A percentile compares a stretch with the other conserved stretches of the same genome.
Evolutionary conservation across 495 filamentous ascomycete genomes (phyloP).

Genomic region (Extremus antarcticus): DNA sequence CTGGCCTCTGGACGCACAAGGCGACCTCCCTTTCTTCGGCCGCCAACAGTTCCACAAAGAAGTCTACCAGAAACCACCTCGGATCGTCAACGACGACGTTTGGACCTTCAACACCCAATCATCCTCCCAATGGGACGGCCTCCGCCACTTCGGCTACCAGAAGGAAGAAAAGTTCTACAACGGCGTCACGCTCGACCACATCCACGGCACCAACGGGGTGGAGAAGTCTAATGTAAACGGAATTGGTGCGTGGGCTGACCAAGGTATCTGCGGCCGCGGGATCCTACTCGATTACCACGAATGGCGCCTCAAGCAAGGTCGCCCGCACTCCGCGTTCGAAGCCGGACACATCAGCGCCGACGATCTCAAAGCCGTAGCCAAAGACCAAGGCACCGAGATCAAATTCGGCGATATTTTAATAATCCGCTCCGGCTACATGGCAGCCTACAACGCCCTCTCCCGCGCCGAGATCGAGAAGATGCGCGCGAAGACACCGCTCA

Average conservation of each 20-base stretch:
- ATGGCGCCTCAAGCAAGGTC: constrained; percentile 23
- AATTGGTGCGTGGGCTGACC: constrained; percentile 37
- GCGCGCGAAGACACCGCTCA: constrained; percentile 27
- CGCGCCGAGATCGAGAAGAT: constrained; percentile 27
- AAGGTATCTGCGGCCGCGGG: constrained; percentile 36
- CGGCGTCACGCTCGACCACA: constrained; percentile 44
- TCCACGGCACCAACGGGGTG: constrained; percentile 34
- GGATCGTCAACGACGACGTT: constrained; percentile 32
- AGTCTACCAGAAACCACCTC: constrained; percentile 26
- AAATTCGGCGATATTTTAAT: constrained; percentile 47
- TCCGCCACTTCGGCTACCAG: constrained; percentile 26
- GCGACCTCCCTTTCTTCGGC: constrained; percentile 28
- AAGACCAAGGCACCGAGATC: constrained; percentile 38
- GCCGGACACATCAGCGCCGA: constrained; percentile 32
- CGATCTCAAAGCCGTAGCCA: constrained; percentile 37
- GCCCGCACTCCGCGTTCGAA: constrained; percentile 35
- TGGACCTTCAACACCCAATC: constrained; percentile 31
- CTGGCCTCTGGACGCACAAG: constrained; percentile 30
- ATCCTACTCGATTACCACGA: constrained; percentile 37
- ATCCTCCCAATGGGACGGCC: constrained; percentile 28
- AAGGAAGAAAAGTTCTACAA: constrained; percentile 45
- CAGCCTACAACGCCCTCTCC: constrained; percentile 24
- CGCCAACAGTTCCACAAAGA: constrained; percentile 30
- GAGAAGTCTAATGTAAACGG: constrained; percentile 31
- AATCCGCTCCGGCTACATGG: constrained; percentile 42